Evolutionary conservation across 73 alveolate genomes (phyloP), one percentile per base, ranked within the genome.

Genomic region (Paramecium primaurelia): DNA sequence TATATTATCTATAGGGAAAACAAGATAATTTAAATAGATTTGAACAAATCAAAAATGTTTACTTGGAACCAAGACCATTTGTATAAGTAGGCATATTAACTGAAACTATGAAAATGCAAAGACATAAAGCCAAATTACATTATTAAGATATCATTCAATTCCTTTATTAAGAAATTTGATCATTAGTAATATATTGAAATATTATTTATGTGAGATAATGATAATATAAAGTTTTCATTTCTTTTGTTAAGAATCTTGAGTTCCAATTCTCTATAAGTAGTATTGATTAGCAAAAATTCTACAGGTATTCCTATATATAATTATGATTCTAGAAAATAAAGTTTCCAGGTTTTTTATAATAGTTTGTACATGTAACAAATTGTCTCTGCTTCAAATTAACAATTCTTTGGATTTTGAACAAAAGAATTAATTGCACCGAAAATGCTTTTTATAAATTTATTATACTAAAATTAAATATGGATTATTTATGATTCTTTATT

Each of bases 51-150:
- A 96, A 96, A 93, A 95, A 96, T 51, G 69, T 97, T 22, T 92
- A 92, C 86, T 93, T 97, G 59, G 92, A 95, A 77, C 59, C 94
- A 22, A 92, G 42, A 30, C 93, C 95, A 28, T 96, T 96, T 59
- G 64, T 94, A 1, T 95, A 59, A n/a, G 95, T 92, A 28, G 98
- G 95, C 47, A 75, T 96, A 36, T 77, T 93, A 60, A 97, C 99
- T 4, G 96, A 98, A 36, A 97, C 99, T 22, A 68, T 97, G 45
- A 97, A 97, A 94, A 38, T 97, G 58, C 94, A 96, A 91, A 97
- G 99, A 93, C 95, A 73, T 88, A 73, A 94, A 59, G 97, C 98
- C 5, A 96, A 86, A 92, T 69, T 2, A 12, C 4, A 49, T 49
- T 49, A 49, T 49, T 12, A 49, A 49, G 51, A 42, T 7, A 42